These are phyloP conservation scores for Xenoacremonium recifei DNA, from an alignment of 2,329 filamentous ascomycete species.

Conservation along the genomic window DNA sequence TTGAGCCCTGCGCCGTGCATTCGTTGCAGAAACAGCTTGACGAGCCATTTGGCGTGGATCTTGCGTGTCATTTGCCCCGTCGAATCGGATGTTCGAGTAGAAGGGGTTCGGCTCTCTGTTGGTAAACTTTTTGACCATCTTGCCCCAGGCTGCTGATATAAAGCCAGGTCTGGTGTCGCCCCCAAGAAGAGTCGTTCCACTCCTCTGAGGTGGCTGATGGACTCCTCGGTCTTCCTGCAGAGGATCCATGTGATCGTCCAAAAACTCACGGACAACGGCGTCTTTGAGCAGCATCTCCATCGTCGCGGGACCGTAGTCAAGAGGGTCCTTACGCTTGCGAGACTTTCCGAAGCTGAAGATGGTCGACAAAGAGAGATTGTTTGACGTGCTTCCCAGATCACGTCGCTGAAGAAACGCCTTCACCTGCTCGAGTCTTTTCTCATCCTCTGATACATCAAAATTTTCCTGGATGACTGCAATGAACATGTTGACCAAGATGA, in stretches of 20 bases:
- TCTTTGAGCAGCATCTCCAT: slow-evolving; percentile 97
- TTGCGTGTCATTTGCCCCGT: slow-evolving; percentile 71
- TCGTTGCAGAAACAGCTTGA: slow-evolving; percentile 81
- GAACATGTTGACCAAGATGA: slow-evolving; percentile 99
- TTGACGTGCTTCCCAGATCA: slow-evolving; percentile 70
- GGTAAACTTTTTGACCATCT: slow-evolving; percentile 53
- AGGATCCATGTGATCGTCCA: slow-evolving; percentile 59
- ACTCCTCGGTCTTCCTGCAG: slow-evolving; percentile 30
- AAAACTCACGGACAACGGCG: slow-evolving; percentile 89
- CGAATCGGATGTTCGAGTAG: slow-evolving; percentile 72
- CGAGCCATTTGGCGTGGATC: slow-evolving; percentile 87
- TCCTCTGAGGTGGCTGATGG: slow-evolving; percentile 28
- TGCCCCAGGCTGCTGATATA: slow-evolving; percentile 61
- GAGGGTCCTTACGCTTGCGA: slow-evolving; percentile 68
- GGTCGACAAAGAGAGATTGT: slow-evolving; percentile 74
- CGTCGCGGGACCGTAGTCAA: slow-evolving; percentile 88
- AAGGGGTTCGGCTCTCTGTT: slow-evolving; percentile 89
- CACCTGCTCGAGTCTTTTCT: slow-evolving; percentile 95
- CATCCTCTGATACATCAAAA: slow-evolving; percentile 97
- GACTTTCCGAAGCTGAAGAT: slow-evolving; percentile 64
- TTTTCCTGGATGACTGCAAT: slow-evolving; percentile 99
- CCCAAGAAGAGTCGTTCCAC: slow-evolving; percentile 33
- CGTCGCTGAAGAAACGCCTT: slow-evolving; percentile 91
- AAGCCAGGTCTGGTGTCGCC: slow-evolving; percentile 54
- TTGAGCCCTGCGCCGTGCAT: slow-evolving; percentile 82